These are phyloP conservation scores for Salvia hispanica DNA, from an alignment of 257 asterid genomes.

Conservation along the genomic window DNA sequence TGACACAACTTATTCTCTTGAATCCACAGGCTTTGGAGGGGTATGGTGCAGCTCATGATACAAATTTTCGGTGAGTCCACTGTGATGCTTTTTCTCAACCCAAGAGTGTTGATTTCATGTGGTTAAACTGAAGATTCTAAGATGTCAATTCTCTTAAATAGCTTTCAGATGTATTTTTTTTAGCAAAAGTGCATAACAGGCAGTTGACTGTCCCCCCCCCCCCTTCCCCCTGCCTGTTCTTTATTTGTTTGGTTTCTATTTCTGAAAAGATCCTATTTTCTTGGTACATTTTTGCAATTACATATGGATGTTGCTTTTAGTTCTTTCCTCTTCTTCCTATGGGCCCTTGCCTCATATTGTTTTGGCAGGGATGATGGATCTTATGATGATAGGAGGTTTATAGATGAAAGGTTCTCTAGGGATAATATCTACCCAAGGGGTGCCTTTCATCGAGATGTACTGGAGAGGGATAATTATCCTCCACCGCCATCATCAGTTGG, in stretches of 20 bases:
- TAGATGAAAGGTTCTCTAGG: slow-evolving; percentile 89
- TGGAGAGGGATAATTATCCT: slow-evolving; percentile 84
- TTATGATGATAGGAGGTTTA: slow-evolving; percentile 85
- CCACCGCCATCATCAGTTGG: slow-evolving; percentile 66
- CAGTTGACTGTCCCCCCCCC: too few species aligned
- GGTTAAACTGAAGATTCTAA: slow-evolving; percentile 27
- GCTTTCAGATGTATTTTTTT: slow-evolving; percentile 27
- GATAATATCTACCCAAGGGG: slow-evolving; percentile 74
- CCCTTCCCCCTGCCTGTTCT: neutral
- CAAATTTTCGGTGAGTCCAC: slow-evolving; percentile 83
- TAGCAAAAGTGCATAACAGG: slow-evolving; percentile 21
- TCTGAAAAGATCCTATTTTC: neutral
- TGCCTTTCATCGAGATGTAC: slow-evolving; percentile 65
- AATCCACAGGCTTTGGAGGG: slow-evolving; percentile 99
- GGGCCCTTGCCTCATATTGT: slow-evolving; percentile 42
- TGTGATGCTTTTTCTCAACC: slow-evolving; percentile 38
- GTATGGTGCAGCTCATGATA: slow-evolving; percentile 82
- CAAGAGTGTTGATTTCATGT: slow-evolving; percentile 38
- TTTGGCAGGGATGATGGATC: slow-evolving; percentile 85
- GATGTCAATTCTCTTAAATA: slow-evolving; percentile 9
- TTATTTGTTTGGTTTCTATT: slow-evolving; percentile 10
- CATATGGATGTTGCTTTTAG: slow-evolving; percentile 28
- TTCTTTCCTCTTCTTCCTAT: slow-evolving; percentile 38
- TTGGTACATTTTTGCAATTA: slow-evolving; percentile 5
- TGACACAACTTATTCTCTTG: slow-evolving; percentile 98